These are phyloP conservation scores for Hymenotorrendiella dingleyae DNA, from an alignment of 2,329 filamentous ascomycete species.

Conservation along the genomic window DNA sequence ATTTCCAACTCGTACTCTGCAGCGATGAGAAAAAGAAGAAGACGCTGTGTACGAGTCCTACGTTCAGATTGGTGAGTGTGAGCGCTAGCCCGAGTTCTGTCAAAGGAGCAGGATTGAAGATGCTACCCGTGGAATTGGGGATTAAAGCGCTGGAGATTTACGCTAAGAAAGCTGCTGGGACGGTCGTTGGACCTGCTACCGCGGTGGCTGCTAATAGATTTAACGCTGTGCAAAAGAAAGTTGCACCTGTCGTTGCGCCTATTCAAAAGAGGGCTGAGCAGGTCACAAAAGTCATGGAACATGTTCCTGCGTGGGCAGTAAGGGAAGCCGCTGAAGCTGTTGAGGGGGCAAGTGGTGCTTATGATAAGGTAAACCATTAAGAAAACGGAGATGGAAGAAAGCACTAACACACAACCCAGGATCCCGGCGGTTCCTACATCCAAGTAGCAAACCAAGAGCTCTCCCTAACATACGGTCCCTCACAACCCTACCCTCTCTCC, in stretches of 20 bases:
- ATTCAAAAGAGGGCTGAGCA: background rate
- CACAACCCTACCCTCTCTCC: constrained; percentile 46
- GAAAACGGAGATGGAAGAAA: background rate
- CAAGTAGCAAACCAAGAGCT: constrained; percentile 26
- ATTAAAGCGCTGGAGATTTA: constrained; percentile 45
- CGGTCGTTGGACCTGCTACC: constrained; percentile 37
- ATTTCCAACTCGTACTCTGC: constrained; percentile 62
- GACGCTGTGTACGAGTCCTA: constrained; percentile 57
- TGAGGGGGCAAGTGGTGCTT: constrained; percentile 28
- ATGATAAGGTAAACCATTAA: constrained; percentile 18
- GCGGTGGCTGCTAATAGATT: constrained; percentile 7
- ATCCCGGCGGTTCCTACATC: constrained; percentile 32
- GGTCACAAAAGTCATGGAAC: constrained; percentile 9
- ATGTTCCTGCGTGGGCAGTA: constrained; percentile 24
- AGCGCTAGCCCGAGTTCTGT: constrained; percentile 55
- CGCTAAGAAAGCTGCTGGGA: constrained; percentile 36
- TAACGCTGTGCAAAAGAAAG: background rate
- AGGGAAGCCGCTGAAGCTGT: constrained; percentile 30
- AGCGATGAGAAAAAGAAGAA: constrained; percentile 48
- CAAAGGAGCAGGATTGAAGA: constrained; percentile 58
- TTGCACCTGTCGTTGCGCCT: too few relatives aligned
- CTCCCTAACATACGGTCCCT: constrained; percentile 43
- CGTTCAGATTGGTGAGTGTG: constrained; percentile 63
- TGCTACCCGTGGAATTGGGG: constrained; percentile 60
- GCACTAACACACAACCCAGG: background rate